Percentiles rank a stretch among this genome's conserved stretches.
Conservation (phyloP, 2,329 filamentous ascomycete species). For the Pezicula carpinea region DNA sequence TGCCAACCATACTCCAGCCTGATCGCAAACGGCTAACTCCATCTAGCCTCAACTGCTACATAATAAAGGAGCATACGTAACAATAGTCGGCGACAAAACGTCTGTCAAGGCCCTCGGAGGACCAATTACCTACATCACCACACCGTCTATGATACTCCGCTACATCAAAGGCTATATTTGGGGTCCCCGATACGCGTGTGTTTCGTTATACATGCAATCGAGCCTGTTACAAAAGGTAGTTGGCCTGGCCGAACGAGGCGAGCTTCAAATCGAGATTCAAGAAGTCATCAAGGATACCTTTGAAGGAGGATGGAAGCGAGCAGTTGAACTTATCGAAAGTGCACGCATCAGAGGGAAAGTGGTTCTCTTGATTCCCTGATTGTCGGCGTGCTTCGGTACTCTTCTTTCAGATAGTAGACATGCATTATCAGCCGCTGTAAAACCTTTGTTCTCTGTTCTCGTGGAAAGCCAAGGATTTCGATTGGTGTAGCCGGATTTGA, state of each 20-base stretch:
- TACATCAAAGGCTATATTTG: constrained; percentile 24
- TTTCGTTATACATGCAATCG: constrained; percentile 9
- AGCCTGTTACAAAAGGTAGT: constrained; percentile 6
- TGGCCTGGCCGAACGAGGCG: constrained; percentile 6
- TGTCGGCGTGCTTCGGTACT: no score
- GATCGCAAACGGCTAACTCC: background rate
- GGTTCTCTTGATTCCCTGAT: constrained; percentile 10
- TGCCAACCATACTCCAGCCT: constrained; percentile 3
- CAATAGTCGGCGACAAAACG: constrained; percentile 26
- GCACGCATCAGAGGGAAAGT: constrained; percentile 10
- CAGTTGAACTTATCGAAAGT: constrained; percentile 9
- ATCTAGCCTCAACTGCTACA: constrained; percentile 19
- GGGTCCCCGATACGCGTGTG: constrained; percentile 24
- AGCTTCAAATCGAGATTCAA: constrained; percentile 8
- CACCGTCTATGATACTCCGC: constrained; percentile 19
- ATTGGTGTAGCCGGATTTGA: no score
- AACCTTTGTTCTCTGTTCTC: no score
- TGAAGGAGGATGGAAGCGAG: constrained; percentile 7
- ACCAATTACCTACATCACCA: constrained; percentile 23
- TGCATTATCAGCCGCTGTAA: background rate
- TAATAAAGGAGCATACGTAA: constrained; percentile 22
- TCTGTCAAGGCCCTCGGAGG: constrained; percentile 19
- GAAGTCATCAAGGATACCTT: constrained; percentile 9
- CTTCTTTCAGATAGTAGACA: background rate
- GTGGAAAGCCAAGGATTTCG: no score